These are phyloP conservation scores for Cinnamomum chago DNA, from an alignment of 164 flowering plant species.

Conservation along the genomic window DNA sequence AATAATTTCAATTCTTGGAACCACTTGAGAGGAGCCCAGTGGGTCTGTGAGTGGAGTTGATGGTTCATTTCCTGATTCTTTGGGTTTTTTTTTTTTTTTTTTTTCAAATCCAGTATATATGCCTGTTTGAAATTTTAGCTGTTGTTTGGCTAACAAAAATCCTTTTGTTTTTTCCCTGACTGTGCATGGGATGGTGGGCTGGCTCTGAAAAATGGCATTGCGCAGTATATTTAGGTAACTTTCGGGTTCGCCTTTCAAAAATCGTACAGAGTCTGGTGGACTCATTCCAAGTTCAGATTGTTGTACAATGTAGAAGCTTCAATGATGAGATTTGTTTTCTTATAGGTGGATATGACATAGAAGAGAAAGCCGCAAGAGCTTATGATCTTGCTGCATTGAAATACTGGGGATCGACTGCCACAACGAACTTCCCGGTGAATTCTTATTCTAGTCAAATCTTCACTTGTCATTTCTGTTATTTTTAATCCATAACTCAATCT, in stretches of 20 bases:
- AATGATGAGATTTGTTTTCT: not conserved
- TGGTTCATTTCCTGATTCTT: too few species aligned
- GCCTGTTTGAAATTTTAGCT: too few species aligned
- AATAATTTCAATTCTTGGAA: too few species aligned
- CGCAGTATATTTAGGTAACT: slow-evolving; percentile 78
- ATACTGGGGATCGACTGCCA: slow-evolving; percentile 27
- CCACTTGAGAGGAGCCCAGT: too few species aligned
- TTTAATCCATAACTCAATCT: too few species aligned
- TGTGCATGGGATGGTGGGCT: not conserved
- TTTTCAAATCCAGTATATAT: too few species aligned
- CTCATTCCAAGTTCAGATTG: not conserved
- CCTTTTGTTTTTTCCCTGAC: not conserved
- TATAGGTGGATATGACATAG: slow-evolving; percentile 29
- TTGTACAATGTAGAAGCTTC: not conserved
- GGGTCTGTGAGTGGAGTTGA: too few species aligned
- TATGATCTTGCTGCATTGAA: slow-evolving; percentile 29
- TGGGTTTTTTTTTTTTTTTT: not conserved
- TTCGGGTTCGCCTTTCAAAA: not conserved
- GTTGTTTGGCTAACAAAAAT: not conserved
- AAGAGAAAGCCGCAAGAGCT: slow-evolving; percentile 26
- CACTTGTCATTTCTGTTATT: not conserved
- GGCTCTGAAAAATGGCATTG: not conserved
- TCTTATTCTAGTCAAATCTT: not conserved
- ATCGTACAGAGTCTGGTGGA: not conserved
- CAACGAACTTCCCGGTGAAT: slow-evolving; percentile 22